Percentiles rank a stretch among this genome's conserved stretches.
These are phyloP conservation scores for Quercus berberidifolia DNA, from an alignment of 306 rosid genomes.

Conservation along the genomic window DNA sequence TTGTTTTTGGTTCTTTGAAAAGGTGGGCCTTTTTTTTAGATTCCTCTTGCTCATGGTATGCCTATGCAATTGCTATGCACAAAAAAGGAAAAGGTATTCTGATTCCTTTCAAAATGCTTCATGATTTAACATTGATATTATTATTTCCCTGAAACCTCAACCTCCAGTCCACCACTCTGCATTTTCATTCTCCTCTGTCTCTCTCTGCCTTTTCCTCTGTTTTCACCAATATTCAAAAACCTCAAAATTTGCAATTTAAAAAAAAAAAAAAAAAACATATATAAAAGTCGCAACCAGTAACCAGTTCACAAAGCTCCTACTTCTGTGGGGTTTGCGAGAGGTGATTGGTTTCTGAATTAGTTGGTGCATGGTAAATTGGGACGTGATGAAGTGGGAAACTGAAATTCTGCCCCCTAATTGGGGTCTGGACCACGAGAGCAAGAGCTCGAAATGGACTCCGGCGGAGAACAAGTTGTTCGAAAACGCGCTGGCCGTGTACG, in stretches of 20 bases:
- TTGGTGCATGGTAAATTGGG: constrained; percentile 3
- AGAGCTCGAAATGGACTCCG: constrained; percentile 58
- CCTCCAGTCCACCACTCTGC: constrained; percentile 32
- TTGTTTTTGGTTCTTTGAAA: constrained; percentile 37
- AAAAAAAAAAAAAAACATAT: neutral
- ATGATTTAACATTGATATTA: constrained; percentile 52
- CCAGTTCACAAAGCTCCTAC: too few species aligned
- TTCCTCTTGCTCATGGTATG: constrained; percentile 42
- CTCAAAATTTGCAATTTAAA: neutral
- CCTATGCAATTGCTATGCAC: constrained; percentile 13
- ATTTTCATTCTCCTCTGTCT: constrained; percentile 13
- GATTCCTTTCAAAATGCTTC: constrained; percentile 69
- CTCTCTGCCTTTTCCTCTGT: constrained; percentile 23
- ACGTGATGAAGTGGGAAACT: constrained; percentile 64
- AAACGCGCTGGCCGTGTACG: constrained; percentile 79
- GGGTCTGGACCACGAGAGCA: constrained; percentile 43
- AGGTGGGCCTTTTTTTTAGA: constrained; percentile 60
- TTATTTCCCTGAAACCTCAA: constrained; percentile 41
- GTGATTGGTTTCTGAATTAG: constrained; percentile 10
- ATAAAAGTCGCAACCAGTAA: too few species aligned
- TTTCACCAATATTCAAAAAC: constrained; percentile 17
- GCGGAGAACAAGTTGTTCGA: constrained; percentile 89
- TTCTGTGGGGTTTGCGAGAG: too few species aligned
- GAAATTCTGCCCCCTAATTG: constrained; percentile 69
- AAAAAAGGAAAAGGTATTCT: constrained; percentile 48